Conservation (phyloP, 129 eudicot genomes). For the Flaveria robusta region DNA sequence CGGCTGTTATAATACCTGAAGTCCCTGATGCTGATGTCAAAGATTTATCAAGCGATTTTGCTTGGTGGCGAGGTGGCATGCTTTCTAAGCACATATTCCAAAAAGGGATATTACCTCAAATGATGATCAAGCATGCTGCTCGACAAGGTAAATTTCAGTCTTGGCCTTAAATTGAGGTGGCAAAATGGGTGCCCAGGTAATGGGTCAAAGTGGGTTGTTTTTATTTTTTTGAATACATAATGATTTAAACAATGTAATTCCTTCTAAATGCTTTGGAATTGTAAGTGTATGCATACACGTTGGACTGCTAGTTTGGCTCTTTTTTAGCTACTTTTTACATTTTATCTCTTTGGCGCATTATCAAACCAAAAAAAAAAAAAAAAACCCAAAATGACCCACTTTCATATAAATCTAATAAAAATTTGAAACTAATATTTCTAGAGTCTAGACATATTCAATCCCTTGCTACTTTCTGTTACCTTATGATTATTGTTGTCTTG, state of each 20-base stretch:
- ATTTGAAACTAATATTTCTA: not conserved
- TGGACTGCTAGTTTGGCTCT: not conserved
- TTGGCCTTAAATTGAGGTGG: not conserved
- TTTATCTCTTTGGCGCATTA: not conserved
- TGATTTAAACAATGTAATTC: not conserved
- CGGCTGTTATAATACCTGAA: constrained; percentile 42
- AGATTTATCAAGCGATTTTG: constrained; percentile 46
- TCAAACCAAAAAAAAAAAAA: not conserved
- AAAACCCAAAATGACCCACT: not conserved
- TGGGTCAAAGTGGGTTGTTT: not conserved
- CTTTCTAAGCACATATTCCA: constrained; percentile 67
- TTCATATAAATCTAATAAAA: not conserved
- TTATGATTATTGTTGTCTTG: not conserved
- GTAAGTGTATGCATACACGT: not conserved
- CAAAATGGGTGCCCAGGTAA: not conserved
- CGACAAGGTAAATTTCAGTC: constrained; percentile 57
- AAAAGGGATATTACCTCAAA: constrained; percentile 62
- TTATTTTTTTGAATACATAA: not conserved
- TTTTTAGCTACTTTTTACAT: not conserved
- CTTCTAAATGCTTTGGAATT: not conserved
- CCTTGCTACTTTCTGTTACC: not conserved
- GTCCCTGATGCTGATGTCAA: constrained; percentile 47
- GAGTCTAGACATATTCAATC: not conserved
- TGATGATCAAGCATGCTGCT: constrained; percentile 62
- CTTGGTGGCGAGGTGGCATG: constrained; percentile 94